Evolutionary conservation across 352 stramenopile species (phyloP), one percentile per base, ranked within the genome.

Genomic region (Phytophthora ramorum): DNA sequence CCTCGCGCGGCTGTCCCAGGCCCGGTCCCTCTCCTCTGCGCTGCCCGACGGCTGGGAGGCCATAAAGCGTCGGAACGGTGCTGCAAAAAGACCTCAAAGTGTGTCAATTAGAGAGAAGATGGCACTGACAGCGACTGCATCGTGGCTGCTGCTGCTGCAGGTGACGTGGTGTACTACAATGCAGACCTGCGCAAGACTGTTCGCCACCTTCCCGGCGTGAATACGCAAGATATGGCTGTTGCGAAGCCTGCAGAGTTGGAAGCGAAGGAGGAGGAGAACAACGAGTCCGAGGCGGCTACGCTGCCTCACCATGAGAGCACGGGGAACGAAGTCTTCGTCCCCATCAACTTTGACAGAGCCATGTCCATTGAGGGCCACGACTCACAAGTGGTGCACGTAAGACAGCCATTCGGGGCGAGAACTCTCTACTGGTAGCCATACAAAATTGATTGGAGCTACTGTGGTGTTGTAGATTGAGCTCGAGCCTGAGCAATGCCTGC

Each of bases 401-500:
- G 75, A 52, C 30, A 58, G 38, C 38, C n/a, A 20, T 28, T 70
- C 35, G 7, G 10, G 17, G 1, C 3, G 19, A 34, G 30, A 17
- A 32, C 4, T 32, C 8, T 43, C 7, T 30, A 22, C 10, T 19
- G 8, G 35, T 54, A 24, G 16, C 5, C 4, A 30, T 9, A 13
- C 22, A 28, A 22, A 19, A 19, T 38, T 70, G n/a, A 57, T 16
- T 41, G 22, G n/a, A 5, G 16, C 58, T 50, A 37, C 20, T 32
- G 13, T 60, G 37, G 13, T 60, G 37, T 17, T 55, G 59, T 70
- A 92, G 73, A 86, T 98, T 41, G 82, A 96, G 37, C 75, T 99
- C 6, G 75, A 95, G 71, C 89, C 88, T 20, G 87, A 97, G 35
- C 91, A 99, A 75, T 92, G 95, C 24, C 71, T 99, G 32, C 82